Conservation (phyloP, 208 protist species). For the Leishmania martiniquensis region DNA sequence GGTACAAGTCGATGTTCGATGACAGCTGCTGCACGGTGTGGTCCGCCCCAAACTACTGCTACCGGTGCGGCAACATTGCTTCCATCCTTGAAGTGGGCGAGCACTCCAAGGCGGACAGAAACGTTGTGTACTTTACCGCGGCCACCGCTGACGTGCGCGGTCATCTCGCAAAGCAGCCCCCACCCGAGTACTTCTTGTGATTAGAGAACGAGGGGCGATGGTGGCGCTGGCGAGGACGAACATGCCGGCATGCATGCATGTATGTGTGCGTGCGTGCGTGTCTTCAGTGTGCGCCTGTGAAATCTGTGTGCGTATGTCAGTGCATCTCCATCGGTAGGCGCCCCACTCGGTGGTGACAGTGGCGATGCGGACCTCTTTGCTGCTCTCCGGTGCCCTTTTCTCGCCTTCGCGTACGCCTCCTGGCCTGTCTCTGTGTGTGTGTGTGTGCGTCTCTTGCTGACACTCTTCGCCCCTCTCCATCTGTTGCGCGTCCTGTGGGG, state of each 20-base stretch:
- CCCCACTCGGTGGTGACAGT: neutral
- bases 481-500: neutral
- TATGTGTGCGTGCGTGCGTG: neutral
- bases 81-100: constrained; percentile 94
- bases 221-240: neutral
- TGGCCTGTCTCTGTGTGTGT: neutral
- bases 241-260: neutral
- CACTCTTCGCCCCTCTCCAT: neutral
- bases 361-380: neutral
- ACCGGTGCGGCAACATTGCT: constrained; percentile 95
- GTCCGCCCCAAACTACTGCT: constrained; percentile 97
- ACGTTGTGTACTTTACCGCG: constrained; percentile 81
- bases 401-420: neutral
- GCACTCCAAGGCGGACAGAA: constrained; percentile 66
- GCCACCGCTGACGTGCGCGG: constrained; percentile 76
- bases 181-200: constrained; percentile 89
- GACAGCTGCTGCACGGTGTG: constrained; percentile 95
- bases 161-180: constrained; percentile 86
- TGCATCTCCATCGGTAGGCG: too few species aligned
- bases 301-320: too few species aligned
- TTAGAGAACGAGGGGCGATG: neutral
- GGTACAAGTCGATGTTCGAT: constrained; percentile 95
- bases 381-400: neutral
- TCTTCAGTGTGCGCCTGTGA: too few species aligned
- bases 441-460: too few species aligned